phyloP scores from a whole-genome alignment of 148 eudicot species.

The Vaccinium vitisidaea region DNA sequence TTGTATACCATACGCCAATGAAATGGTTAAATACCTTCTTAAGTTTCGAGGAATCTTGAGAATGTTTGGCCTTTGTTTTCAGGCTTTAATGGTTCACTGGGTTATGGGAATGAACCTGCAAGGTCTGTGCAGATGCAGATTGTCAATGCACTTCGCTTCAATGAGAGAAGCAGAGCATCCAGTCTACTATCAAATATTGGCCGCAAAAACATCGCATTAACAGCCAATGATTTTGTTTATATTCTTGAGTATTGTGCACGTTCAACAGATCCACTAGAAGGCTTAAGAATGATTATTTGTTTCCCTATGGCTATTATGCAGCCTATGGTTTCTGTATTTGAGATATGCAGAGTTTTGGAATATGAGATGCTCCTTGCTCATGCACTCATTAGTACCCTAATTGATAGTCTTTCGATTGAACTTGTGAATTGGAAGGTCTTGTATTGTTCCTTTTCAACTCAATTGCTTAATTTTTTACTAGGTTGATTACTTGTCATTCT shows the following conservation, averaged over 20 bases:
- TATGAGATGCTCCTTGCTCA: neutral
- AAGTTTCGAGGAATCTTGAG: slow-evolving; percentile 11
- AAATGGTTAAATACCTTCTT: neutral
- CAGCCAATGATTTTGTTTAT: slow-evolving; percentile 42
- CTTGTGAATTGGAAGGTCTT: no score
- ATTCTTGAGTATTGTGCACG: slow-evolving; percentile 72
- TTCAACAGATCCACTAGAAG: slow-evolving; percentile 77
- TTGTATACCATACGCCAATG: neutral
- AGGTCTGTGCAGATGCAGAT: slow-evolving; percentile 47
- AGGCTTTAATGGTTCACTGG: slow-evolving; percentile 32
- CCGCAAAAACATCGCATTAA: slow-evolving; percentile 22
- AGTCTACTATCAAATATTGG: slow-evolving; percentile 47
- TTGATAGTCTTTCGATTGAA: no score
- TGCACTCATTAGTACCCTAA: neutral
- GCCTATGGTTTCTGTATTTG: neutral
- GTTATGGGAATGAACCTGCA: slow-evolving; percentile 23
- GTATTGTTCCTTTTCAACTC: no score
- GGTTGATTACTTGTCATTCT: no score
- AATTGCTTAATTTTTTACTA: no score
- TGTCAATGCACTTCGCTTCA: slow-evolving; percentile 64
- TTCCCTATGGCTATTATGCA: neutral
- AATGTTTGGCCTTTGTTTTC: slow-evolving; percentile 22
- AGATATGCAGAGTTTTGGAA: neutral
- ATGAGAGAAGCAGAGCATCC: slow-evolving; percentile 65
- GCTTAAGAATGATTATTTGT: slow-evolving; percentile 9